phyloP scores from a whole-genome alignment of 805 yeast genomes.

The Monosporozyma unispora region DNA sequence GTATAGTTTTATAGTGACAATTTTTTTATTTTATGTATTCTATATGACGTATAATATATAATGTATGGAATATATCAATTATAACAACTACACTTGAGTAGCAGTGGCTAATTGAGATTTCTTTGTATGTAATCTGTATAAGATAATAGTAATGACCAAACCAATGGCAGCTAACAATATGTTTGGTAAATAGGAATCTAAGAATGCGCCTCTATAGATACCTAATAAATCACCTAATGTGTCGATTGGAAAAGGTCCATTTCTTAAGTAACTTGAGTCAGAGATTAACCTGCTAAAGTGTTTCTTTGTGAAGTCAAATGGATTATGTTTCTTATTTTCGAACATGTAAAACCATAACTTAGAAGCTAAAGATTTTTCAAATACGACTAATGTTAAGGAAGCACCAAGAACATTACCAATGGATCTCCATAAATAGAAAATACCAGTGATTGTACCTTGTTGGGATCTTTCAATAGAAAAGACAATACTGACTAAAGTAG shows the following conservation, averaged over 20 bases:
- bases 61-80: background rate
- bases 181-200: constrained; percentile 25
- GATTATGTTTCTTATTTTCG: constrained; percentile 1
- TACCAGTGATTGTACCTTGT: constrained; percentile 42
- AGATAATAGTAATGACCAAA: constrained; percentile 10
- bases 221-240: constrained; percentile 12
- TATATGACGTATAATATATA: background rate
- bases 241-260: constrained; percentile 14
- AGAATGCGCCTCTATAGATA: constrained; percentile 22
- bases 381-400: constrained; percentile 34
- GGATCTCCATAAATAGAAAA: constrained; percentile 42
- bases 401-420: constrained; percentile 41
- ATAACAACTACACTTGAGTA: background rate
- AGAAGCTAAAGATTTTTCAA: constrained; percentile 27
- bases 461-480: constrained; percentile 36
- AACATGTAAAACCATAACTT: constrained; percentile 30
- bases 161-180: constrained; percentile 17
- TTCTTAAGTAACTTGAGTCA: constrained; percentile 26
- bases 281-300: constrained; percentile 18
- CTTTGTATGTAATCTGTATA: constrained; percentile 9
- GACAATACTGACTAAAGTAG: constrained; percentile 49
- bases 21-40: background rate
- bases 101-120: background rate
- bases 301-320: constrained; percentile 15
- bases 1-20: background rate